phyloP scores from a whole-genome alignment of 371 early-diverging fungal genomes.

The Mucor lusitanicus region DNA sequence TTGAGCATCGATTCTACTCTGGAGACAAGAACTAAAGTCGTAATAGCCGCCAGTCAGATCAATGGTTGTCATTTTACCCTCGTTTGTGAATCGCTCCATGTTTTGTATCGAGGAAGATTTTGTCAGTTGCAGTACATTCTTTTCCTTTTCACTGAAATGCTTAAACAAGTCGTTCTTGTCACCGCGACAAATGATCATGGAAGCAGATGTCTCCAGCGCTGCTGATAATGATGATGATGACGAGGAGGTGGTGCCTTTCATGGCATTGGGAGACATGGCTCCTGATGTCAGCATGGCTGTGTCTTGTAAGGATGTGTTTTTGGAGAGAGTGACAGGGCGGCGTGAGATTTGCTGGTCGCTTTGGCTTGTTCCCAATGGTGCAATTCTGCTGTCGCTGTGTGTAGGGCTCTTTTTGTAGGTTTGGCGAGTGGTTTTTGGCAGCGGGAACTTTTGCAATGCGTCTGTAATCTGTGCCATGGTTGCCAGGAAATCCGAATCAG shows the following conservation, averaged over 20 bases:
- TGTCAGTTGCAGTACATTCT: background rate
- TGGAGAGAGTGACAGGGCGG: background rate
- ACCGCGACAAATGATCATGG: background rate
- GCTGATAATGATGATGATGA: no score
- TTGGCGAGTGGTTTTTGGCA: background rate
- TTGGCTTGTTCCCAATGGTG: background rate
- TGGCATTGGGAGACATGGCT: background rate
- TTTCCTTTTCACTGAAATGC: slow-evolving; percentile 8
- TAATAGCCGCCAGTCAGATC: slow-evolving; percentile 11
- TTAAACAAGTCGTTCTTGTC: background rate
- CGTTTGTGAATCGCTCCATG: background rate
- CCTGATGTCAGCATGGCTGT: background rate
- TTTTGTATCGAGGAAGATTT: slow-evolving; percentile 1
- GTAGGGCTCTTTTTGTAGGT: background rate
- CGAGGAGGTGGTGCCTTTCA: background rate
- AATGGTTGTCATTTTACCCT: background rate
- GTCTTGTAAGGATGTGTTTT: background rate
- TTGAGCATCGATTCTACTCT: slow-evolving; percentile 26
- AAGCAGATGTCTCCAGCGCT: background rate
- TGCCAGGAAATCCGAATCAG: slow-evolving; percentile 14
- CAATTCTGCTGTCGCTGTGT: background rate
- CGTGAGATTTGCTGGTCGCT: slow-evolving; percentile 14
- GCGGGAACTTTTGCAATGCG: slow-evolving; percentile 18
- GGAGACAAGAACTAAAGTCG: slow-evolving; percentile 22
- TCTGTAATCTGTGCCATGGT: slow-evolving; percentile 26